Evolutionary conservation across 768 basidiomycete genomes (phyloP).

Genomic region (Rhizopogon sp.): DNA sequence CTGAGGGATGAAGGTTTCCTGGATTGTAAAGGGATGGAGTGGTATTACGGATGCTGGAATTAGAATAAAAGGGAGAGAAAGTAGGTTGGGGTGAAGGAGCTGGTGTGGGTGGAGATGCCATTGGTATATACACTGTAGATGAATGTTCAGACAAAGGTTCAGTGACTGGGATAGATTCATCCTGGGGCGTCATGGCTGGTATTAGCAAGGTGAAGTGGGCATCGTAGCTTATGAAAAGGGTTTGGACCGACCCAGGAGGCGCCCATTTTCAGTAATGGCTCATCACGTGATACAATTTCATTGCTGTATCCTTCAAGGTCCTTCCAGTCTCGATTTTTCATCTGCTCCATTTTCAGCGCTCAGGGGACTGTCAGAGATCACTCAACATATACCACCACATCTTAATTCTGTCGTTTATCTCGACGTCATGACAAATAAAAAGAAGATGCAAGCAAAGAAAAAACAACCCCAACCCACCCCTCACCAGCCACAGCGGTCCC

Average conservation of each 20-base stretch:
- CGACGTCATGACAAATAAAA: slow-evolving; percentile 26
- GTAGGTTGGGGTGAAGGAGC: slow-evolving; percentile 46
- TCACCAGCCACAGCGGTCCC: background rate
- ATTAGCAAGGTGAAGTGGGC: too few relatives aligned
- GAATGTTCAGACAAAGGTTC: too few relatives aligned
- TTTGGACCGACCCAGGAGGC: background rate
- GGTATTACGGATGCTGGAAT: slow-evolving; percentile 5
- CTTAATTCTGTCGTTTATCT: background rate
- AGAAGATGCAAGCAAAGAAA: slow-evolving; percentile 22
- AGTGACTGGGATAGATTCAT: background rate
- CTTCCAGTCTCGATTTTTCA: background rate
- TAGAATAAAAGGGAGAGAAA: slow-evolving; percentile 17
- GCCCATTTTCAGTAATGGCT: background rate
- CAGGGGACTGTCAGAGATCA: background rate
- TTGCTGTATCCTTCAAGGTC: too few relatives aligned
- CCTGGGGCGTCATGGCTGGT: background rate
- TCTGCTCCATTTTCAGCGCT: background rate
- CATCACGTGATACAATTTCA: background rate
- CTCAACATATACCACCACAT: background rate
- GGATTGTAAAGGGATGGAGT: slow-evolving; percentile 14
- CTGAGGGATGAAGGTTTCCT: slow-evolving; percentile 22
- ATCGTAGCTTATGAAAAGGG: background rate
- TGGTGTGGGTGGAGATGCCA: slow-evolving; percentile 55
- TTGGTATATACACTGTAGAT: slow-evolving; percentile 45
- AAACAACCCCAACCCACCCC: slow-evolving; percentile 18